Evolutionary conservation across 2,329 filamentous ascomycete species (phyloP).

Genomic region (Penicillium sp.): DNA sequence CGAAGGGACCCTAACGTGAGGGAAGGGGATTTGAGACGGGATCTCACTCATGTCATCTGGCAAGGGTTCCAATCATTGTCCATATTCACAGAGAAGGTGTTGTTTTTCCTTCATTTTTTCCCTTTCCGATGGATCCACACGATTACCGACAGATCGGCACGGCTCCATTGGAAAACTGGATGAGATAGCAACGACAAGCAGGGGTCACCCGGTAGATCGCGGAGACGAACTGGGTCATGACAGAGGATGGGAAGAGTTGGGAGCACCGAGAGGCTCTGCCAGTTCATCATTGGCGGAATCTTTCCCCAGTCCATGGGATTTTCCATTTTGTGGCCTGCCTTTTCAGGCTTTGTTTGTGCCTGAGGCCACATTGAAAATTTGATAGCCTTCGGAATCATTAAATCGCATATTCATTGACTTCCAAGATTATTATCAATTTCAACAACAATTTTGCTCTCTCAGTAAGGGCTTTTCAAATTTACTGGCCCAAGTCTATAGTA

Average conservation of each 20-base stretch:
- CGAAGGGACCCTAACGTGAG: neutral
- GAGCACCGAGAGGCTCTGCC: neutral
- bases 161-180: neutral
- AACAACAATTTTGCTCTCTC: no score
- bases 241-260: neutral
- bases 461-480: no score
- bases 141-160: neutral
- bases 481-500: no score
- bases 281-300: no score
- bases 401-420: no score
- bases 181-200: neutral
- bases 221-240: neutral
- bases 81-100: neutral
- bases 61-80: no score
- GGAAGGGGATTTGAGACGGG: neutral
- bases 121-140: neutral
- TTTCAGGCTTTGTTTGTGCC: no score
- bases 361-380: no score
- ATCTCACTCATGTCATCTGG: neutral
- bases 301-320: no score
- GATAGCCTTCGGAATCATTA: no score
- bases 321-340: no score
- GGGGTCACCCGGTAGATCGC: neutral
- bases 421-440: no score
- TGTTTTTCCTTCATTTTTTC: neutral